phyloP scores from a whole-genome alignment of 176 grass and related monocot species.

The Luzula sylvatica region DNA sequence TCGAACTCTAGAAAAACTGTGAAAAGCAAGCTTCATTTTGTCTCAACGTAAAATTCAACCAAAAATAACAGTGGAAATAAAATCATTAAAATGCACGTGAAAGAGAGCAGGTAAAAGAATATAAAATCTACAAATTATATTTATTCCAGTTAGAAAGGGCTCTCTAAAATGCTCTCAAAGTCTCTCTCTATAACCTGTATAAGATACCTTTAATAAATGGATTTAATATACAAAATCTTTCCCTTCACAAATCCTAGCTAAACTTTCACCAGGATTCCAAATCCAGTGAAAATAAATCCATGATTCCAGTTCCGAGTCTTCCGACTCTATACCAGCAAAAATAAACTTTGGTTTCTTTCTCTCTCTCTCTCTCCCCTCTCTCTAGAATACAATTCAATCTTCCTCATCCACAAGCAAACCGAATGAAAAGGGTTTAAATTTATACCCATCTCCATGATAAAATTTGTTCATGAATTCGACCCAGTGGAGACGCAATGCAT shows the following conservation, averaged over 20 bases:
- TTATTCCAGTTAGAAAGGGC: conserved; percentile 3
- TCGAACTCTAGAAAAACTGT: too few relatives aligned
- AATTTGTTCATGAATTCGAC: conserved; percentile 99
- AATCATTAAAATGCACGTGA: not conserved
- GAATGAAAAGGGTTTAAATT: conserved; percentile 96
- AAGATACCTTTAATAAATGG: conserved; percentile 39
- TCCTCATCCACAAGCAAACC: conserved; percentile 62
- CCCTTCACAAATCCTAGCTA: conserved; percentile 33
- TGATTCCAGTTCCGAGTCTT: conserved; percentile 17
- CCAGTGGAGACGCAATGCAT: conserved; percentile 96
- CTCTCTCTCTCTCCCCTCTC: too few relatives aligned
- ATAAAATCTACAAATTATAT: conserved; percentile 58
- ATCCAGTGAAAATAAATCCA: conserved; percentile 36
- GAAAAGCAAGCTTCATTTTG: too few relatives aligned
- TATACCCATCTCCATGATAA: conserved; percentile 96
- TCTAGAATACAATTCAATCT: conserved; percentile 63
- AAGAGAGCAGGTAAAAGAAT: too few relatives aligned
- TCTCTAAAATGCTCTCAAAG: conserved; percentile 23
- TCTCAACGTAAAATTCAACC: not conserved
- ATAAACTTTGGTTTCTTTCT: conserved; percentile 20
- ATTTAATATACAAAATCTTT: conserved; percentile 54
- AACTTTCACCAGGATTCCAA: not conserved
- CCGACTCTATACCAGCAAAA: conserved; percentile 29
- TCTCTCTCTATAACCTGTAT: conserved; percentile 34
- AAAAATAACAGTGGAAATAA: conserved; percentile 25